Evolutionary conservation across 1,284 basidiomycete species (phyloP), one percentile per base, ranked within the genome.

Genomic region (Apiotrichum akiyoshidainum): DNA sequence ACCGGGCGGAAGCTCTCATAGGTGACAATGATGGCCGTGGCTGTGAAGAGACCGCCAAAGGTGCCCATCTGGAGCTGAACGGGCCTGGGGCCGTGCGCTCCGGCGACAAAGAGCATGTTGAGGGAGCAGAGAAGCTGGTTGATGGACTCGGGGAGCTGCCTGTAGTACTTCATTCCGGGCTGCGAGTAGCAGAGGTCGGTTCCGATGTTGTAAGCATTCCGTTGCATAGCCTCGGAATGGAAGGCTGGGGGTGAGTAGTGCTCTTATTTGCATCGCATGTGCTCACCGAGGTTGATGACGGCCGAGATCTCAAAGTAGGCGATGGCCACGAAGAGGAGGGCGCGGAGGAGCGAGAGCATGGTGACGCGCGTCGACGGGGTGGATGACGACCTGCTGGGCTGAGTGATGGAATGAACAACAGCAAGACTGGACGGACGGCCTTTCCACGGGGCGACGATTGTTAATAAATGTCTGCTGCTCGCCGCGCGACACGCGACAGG

Each of bases 1-100:
- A 46, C 44, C 4, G 55, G 55, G 7, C 57, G 46, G 44, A 58
- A 58, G 13, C 50, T 17, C 33, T 61, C 60, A 46, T 58, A 61
- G n/a, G 45, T 55, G 16, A 39, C 40, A 12, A 61, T 52, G 13
- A 45, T 33, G 21, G 52, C 14, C 5, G 48, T 34, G 8, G 56
- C 31, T 14, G 52, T 13, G 46, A 61, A 52, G 10, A 61, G 46
- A 2, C 48, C 45, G 19, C 45, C 53, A 31, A 61, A 58, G 11
- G 47, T 53, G 39, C 40, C 41, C 52, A 60, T 49, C 26, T 54
- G 46, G 22, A 60, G 51, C 33, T 55, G 44, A 8, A 44, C 51
- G 4, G 52, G 35, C 22, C n/a, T 22, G 21, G 51, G 42, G 21
- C 42, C 41, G 42, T 56, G 39, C 8, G 46, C 46, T n/a, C 34